A percentile compares a stretch with the other conserved stretches of the same genome.
Conservation (phyloP, 768 basidiomycete genomes). For the Dentipellis sp. region DNA sequence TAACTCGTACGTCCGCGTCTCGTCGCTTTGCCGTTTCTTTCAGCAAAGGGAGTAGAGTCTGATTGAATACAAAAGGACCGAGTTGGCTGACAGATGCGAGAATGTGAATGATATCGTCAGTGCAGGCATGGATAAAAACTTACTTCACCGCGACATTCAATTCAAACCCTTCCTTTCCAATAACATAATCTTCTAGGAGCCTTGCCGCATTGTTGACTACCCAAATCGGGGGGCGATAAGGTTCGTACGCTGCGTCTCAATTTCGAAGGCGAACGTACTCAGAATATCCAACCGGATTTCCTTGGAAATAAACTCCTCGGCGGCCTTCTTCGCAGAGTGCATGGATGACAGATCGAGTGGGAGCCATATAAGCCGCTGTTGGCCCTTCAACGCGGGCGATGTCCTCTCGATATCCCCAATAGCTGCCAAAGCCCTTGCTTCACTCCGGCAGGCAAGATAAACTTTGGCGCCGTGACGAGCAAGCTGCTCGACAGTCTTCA, state of each 20-base stretch:
- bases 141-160: slow-evolving; percentile 33
- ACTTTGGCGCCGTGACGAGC: slow-evolving; percentile 25
- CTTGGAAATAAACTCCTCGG: slow-evolving; percentile 36
- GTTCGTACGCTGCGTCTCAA: too few relatives aligned
- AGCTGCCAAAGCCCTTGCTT: slow-evolving; percentile 9
- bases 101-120: too few relatives aligned
- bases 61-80: slow-evolving; percentile 20
- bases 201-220: slow-evolving; percentile 46
- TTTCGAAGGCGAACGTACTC: too few relatives aligned
- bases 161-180: slow-evolving; percentile 25
- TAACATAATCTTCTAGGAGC: too few relatives aligned
- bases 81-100: slow-evolving; percentile 21
- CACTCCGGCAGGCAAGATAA: slow-evolving; percentile 16
- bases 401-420: slow-evolving; percentile 14
- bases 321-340: slow-evolving; percentile 34
- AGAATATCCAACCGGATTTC: slow-evolving; percentile 49
- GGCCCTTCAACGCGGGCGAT: background rate
- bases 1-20: slow-evolving; percentile 23
- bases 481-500: slow-evolving; percentile 41
- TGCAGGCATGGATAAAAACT: slow-evolving; percentile 1
- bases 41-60: slow-evolving; percentile 23
- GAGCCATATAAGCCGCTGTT: slow-evolving; percentile 32
- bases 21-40: slow-evolving; percentile 19
- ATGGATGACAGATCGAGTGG: slow-evolving; percentile 45
- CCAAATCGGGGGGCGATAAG: too few relatives aligned